Conservation (phyloP, 345 rosid species). For the Arabis alpina region DNA sequence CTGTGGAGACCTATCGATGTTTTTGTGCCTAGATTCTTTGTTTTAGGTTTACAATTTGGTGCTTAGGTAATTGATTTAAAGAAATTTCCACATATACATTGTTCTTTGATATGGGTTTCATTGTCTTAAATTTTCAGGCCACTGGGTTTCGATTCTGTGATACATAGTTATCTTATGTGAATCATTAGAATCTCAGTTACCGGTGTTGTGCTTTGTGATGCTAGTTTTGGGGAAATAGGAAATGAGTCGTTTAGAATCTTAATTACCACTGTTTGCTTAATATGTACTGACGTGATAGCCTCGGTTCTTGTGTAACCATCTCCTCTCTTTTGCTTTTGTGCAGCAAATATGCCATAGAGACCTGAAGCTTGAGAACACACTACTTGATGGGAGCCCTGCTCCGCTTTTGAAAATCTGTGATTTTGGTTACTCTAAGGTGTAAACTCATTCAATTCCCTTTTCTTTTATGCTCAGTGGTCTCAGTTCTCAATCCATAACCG, state of each 20-base stretch:
- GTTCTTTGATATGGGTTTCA: constrained; percentile 7
- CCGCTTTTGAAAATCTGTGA: constrained; percentile 86
- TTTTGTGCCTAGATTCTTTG: constrained; percentile 1
- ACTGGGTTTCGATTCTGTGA: background rate
- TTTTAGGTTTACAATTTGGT: background rate
- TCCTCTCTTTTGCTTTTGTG: constrained; percentile 34
- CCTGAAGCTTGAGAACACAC: constrained; percentile 80
- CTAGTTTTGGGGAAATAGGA: background rate
- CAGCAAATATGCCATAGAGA: constrained; percentile 94
- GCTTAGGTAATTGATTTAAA: background rate
- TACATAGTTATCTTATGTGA: background rate
- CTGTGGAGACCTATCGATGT: background rate
- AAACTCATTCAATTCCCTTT: constrained; percentile 15
- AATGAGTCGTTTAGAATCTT: constrained; percentile 2
- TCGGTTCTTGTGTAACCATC: constrained; percentile 32
- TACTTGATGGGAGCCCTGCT: constrained; percentile 89
- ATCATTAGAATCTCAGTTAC: background rate
- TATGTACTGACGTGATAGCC: constrained; percentile 1
- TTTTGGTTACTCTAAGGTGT: constrained; percentile 82
- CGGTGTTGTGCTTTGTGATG: constrained; percentile 5
- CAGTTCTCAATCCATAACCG: constrained; percentile 3
- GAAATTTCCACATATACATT: background rate
- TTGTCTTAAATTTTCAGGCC: background rate
- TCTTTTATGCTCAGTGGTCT: background rate
- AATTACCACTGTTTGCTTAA: background rate